Evolutionary conservation across 2,329 filamentous ascomycete genomes (phyloP).

Genomic region (Fusarium setosum): DNA sequence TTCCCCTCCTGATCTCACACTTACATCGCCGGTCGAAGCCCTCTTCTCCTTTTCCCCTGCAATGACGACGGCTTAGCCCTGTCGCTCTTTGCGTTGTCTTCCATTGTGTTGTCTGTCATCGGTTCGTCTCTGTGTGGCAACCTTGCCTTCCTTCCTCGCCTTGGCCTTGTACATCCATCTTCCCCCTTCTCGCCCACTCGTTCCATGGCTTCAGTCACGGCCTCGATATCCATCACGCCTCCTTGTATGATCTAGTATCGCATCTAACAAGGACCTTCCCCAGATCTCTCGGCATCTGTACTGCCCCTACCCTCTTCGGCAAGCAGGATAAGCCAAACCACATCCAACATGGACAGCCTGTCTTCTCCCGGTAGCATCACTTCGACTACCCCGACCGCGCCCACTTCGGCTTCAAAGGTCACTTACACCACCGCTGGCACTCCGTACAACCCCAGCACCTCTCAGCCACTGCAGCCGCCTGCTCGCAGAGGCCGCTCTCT

Average conservation of each 20-base stretch:
- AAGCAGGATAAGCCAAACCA: conserved; percentile 32
- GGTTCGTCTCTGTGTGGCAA: neutral
- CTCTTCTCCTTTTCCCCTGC: conserved; percentile 4
- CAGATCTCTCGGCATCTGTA: conserved; percentile 31
- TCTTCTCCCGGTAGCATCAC: conserved; percentile 40
- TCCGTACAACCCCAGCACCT: conserved; percentile 61
- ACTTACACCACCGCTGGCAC: conserved; percentile 69
- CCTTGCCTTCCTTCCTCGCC: conserved; percentile 4
- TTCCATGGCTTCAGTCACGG: conserved; percentile 4
- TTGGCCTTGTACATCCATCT: conserved; percentile 15
- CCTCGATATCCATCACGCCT: conserved; percentile 10
- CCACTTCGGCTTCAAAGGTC: conserved; percentile 42
- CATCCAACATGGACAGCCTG: conserved; percentile 46
- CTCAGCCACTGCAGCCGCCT: conserved; percentile 62
- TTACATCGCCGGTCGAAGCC: conserved; percentile 7
- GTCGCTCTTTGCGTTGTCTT: conserved; percentile 26
- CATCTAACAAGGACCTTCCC: conserved; percentile 48
- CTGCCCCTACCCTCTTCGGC: conserved; percentile 26
- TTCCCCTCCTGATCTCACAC: conserved; percentile 10
- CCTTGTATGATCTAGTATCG: conserved; percentile 24
- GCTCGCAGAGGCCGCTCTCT: conserved; percentile 60
- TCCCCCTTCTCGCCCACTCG: conserved; percentile 2
- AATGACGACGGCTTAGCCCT: conserved; percentile 21
- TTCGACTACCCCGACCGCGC: conserved; percentile 36
- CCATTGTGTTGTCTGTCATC: conserved; percentile 4